Percentiles rank a stretch among this genome's conserved stretches.
phyloP scores from a whole-genome alignment of 805 yeast species.

The Naumovozyma baii region DNA sequence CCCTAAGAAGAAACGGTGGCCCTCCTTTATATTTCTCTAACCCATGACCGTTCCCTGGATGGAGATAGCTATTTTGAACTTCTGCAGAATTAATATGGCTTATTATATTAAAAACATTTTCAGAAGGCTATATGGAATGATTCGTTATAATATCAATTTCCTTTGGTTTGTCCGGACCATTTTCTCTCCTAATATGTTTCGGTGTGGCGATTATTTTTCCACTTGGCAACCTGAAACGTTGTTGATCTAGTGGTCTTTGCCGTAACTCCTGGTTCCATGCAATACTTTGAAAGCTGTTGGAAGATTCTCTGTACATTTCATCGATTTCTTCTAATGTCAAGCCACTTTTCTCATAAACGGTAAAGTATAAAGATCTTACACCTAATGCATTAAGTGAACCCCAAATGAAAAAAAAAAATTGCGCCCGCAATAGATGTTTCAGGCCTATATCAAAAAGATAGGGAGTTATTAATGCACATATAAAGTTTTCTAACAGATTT shows the following conservation, averaged over 20 bases:
- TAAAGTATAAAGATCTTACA: constrained; percentile 50
- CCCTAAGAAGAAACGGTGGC: constrained; percentile 34
- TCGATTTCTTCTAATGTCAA: constrained; percentile 74
- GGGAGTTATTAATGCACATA: constrained; percentile 68
- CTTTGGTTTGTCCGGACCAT: no score
- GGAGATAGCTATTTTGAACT: constrained; percentile 15
- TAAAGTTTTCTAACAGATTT: constrained; percentile 74
- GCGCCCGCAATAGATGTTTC: constrained; percentile 61
- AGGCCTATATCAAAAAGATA: constrained; percentile 58
- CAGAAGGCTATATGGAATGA: no score
- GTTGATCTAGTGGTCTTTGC: constrained; percentile 6
- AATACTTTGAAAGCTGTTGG: constrained; percentile 43
- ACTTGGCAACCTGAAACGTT: not conserved
- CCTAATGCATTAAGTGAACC: constrained; percentile 58
- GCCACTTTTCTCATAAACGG: constrained; percentile 74
- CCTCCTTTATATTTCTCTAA: constrained; percentile 29
- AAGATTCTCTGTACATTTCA: constrained; percentile 56
- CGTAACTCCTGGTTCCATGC: constrained; percentile 31
- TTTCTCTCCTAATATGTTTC: no score
- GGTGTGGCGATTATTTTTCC: no score
- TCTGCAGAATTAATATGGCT: not conserved
- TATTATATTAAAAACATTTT: no score
- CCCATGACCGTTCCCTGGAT: constrained; percentile 31
- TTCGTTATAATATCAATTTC: no score
- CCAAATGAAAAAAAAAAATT: constrained; percentile 68